Evolutionary conservation across 1,284 basidiomycete genomes (phyloP), one percentile per base, ranked within the genome.

Genomic region (Anthracocystis panici-leucophaei): DNA sequence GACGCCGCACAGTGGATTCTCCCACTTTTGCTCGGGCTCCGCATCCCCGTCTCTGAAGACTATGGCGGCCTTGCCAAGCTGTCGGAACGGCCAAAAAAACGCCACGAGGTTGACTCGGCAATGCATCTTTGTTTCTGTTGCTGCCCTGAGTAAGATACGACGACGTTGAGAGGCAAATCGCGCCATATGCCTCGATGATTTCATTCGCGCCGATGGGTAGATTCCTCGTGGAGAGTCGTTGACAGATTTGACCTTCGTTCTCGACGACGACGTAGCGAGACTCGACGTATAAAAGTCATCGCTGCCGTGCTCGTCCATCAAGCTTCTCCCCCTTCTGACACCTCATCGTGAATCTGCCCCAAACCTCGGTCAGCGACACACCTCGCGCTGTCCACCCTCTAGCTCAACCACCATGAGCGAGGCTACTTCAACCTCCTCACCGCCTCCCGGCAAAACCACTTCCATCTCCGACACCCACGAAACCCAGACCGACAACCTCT

Each of bases 381-480:
- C 10, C 8, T n/a, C 8, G 21, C n/a, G 27, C 11, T 3, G 16
- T 27, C 52, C 8, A 16, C 40, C 38, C 31, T 21, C 14, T 27
- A 12, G 14, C 18, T 18, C 18, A 14, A 27, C 10, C 42, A 29
- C 25, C 45, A 68, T 68, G 66, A 68, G 66, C 48, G 66, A 68
- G 31, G 56, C 45, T 3, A 31, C 56, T 2, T n/a, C 55, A 23
- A 63, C 56, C 33, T 18, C 52, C 23, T 50, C 66, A 16, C 59
- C 59, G 29, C 66, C 66, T 9, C 33, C 54, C 5, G 60, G 54
- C 52, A 63, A 63, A 55, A 35, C 52, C 16, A 51, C 35, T 10
- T 68, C 60, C 21, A 12, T 57, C 20, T 63, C 60, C 1, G 56
- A 68, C n/a, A 46, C 56, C 1, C 60, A 68, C 42, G 66, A 68